Percentiles rank a stretch among this genome's conserved stretches.
Conservation (phyloP, 306 rosid species). For the Dalbergia cochinchinensis region DNA sequence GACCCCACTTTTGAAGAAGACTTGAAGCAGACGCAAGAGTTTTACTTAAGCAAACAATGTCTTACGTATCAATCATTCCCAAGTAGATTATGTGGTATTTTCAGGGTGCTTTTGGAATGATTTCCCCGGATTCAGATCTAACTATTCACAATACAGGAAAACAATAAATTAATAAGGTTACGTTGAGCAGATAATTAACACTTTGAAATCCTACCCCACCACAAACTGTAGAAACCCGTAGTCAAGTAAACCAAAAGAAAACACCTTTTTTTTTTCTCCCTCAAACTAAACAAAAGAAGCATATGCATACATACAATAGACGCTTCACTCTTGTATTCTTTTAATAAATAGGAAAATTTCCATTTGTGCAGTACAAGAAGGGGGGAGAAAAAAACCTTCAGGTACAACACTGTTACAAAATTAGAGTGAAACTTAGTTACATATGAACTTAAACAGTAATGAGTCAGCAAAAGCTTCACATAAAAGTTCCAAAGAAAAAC, state of each 20-base stretch:
- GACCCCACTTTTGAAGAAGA: constrained; percentile 58
- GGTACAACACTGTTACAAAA: neutral
- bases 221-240: neutral
- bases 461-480: neutral
- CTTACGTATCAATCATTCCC: constrained; percentile 53
- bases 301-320: no score
- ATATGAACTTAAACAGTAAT: neutral
- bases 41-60: constrained; percentile 49
- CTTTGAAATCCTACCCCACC: constrained; percentile 3
- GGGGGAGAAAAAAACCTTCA: constrained; percentile 18
- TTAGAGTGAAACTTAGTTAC: neutral
- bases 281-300: no score
- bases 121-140: constrained; percentile 44
- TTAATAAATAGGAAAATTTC: neutral
- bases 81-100: constrained; percentile 47
- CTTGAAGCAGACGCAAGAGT: constrained; percentile 49
- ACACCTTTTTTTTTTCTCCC: neutral
- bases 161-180: constrained; percentile 8
- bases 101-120: constrained; percentile 44
- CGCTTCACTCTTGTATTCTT: neutral
- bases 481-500: constrained; percentile 27
- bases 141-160: constrained; percentile 20
- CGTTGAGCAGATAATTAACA: constrained; percentile 2
- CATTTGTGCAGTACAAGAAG: constrained; percentile 17
- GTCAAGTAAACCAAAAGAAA: neutral